Conservation (phyloP, 208 protist genomes). For the Leishmania major region DNA sequence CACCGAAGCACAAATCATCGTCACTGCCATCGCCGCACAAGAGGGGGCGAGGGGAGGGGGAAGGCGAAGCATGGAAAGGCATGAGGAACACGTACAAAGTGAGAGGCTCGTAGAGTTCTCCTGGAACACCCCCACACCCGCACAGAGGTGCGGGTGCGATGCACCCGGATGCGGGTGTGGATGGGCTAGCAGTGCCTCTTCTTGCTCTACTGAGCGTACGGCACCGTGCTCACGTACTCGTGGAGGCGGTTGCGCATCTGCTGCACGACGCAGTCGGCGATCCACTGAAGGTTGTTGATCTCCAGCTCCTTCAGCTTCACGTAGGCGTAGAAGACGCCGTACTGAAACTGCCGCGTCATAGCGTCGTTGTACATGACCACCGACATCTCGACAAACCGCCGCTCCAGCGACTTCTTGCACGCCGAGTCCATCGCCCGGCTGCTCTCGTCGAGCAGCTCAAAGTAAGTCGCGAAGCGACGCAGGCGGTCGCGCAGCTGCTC, state of each 20-base stretch:
- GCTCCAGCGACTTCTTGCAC: conserved; percentile 83
- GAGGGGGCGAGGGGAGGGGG: background rate
- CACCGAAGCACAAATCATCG: background rate
- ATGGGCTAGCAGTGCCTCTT: background rate
- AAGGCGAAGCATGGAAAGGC: background rate
- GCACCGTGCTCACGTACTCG: conserved; percentile 83
- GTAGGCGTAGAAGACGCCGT: conserved; percentile 93
- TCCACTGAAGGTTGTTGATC: conserved; percentile 93
- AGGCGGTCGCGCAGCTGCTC: conserved; percentile 83
- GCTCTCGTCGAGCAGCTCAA: conserved; percentile 80
- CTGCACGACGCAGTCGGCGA: conserved; percentile 93
- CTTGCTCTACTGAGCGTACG: conserved; percentile 1
- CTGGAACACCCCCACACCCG: background rate
- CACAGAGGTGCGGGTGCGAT: background rate
- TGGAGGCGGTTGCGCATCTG: conserved; percentile 86
- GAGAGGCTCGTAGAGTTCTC: background rate
- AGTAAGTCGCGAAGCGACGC: conserved; percentile 73
- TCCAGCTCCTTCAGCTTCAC: conserved; percentile 94
- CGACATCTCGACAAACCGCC: conserved; percentile 84
- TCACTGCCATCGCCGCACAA: background rate
- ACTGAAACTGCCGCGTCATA: conserved; percentile 92
- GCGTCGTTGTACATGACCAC: conserved; percentile 87
- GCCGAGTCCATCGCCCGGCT: conserved; percentile 52
- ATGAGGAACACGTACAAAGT: background rate
- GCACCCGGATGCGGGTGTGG: background rate